phyloP scores from a whole-genome alignment of 306 rosid species.

The Quercus dentata region DNA sequence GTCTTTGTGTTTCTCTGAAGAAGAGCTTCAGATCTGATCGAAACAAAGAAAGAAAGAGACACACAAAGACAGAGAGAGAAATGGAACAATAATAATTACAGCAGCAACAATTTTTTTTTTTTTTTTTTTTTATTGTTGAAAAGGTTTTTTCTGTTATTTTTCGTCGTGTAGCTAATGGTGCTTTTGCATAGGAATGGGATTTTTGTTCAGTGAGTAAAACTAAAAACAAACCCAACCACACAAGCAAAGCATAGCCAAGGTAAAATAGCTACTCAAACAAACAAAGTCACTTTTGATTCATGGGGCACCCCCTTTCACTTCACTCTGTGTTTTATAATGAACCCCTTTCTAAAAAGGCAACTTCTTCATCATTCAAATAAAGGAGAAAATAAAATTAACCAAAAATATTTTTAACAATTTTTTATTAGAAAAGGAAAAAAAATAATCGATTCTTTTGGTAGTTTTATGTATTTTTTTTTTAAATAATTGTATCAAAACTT shows the following conservation, averaged over 20 bases:
- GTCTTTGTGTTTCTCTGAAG: conserved; percentile 41
- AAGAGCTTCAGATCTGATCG: conserved; percentile 84
- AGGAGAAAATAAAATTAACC: too few relatives aligned
- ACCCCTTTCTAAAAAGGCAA: too few relatives aligned
- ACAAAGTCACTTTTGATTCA: background rate
- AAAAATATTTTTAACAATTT: too few relatives aligned
- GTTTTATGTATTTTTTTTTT: too few relatives aligned
- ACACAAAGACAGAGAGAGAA: conserved; percentile 23
- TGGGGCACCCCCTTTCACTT: background rate
- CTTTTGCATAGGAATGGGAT: conserved; percentile 18
- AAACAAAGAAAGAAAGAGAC: conserved; percentile 22
- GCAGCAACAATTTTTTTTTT: conserved; percentile 4
- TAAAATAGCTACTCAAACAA: background rate
- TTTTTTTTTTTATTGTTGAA: background rate
- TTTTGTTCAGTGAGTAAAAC: conserved; percentile 9
- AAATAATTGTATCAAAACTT: too few relatives aligned
- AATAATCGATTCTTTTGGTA: rapidly evolving
- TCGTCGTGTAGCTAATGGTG: conserved; percentile 27
- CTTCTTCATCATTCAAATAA: too few relatives aligned
- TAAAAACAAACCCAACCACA: conserved; percentile 26
- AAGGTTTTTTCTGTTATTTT: conserved; percentile 19
- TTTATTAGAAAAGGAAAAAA: too few relatives aligned
- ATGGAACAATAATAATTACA: conserved; percentile 19
- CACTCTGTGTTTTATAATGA: too few relatives aligned
- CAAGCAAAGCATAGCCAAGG: conserved; percentile 39